phyloP scores from a whole-genome alignment of 2,329 filamentous ascomycete species.

The Colletotrichum sublineola region DNA sequence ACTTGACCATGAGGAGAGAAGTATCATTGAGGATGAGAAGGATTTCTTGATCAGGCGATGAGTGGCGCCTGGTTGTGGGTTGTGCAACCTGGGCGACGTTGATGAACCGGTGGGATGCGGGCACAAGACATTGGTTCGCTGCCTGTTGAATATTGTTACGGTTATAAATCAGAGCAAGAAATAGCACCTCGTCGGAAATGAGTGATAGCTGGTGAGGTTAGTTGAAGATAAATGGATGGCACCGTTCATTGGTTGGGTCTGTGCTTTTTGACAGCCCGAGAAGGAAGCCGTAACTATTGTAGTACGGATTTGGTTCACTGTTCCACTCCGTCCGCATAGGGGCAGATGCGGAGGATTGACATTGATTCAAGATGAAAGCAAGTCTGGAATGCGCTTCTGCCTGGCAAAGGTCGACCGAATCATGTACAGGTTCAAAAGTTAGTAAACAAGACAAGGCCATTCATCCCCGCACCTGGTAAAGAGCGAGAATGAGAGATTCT shows the following conservation, averaged over 20 bases:
- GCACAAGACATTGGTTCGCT: background rate
- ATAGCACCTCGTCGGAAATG: background rate
- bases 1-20: slow-evolving; percentile 77
- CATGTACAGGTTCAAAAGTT: background rate
- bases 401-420: slow-evolving; percentile 6
- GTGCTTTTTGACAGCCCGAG: background rate
- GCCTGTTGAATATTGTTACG: background rate
- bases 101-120: too few species aligned
- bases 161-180: background rate
- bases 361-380: background rate
- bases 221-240: background rate
- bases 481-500: background rate
- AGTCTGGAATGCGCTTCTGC: slow-evolving; percentile 9
- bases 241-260: background rate
- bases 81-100: too few species aligned
- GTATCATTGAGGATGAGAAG: slow-evolving; percentile 75
- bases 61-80: background rate
- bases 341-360: background rate
- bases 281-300: background rate
- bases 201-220: too few species aligned
- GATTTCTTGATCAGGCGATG: slow-evolving; percentile 69
- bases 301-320: background rate
- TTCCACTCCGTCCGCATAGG: too few species aligned
- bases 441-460: background rate
- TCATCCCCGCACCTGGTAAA: background rate